These are phyloP conservation scores for Ascochyta koolunga DNA, from an alignment of 2,329 filamentous ascomycete genomes.

Conservation along the genomic window DNA sequence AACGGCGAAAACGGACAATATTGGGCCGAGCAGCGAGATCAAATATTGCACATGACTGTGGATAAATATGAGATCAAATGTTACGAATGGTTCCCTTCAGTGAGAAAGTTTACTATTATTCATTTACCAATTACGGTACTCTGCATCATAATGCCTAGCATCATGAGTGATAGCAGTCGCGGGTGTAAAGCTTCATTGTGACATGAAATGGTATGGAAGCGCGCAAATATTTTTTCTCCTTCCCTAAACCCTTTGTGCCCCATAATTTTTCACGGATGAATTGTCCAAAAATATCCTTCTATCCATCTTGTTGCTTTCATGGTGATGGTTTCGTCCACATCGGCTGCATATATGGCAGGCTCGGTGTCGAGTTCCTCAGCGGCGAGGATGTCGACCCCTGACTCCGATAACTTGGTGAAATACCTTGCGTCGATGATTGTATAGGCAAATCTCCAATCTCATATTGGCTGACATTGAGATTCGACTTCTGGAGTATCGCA, in stretches of 20 bases:
- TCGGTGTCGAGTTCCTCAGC: conserved; percentile 4
- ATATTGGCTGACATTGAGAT: background rate
- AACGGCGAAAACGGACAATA: background rate
- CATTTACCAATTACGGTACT: background rate
- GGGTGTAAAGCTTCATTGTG: background rate
- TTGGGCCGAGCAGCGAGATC: conserved; percentile 1
- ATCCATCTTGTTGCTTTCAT: background rate
- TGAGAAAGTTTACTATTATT: background rate
- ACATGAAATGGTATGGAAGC: background rate
- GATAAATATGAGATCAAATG: background rate
- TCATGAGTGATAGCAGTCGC: background rate
- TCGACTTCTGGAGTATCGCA: conserved; percentile 7
- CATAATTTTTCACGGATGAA: background rate
- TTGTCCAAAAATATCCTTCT: background rate
- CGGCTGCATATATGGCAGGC: conserved; percentile 1
- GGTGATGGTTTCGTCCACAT: conserved; percentile 6
- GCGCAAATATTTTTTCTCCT: background rate
- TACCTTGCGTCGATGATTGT: conserved; percentile 7
- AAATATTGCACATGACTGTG: background rate
- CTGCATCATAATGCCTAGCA: background rate
- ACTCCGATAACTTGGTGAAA: conserved; percentile 11
- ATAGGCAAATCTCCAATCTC: background rate
- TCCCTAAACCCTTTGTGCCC: background rate
- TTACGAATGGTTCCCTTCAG: background rate
- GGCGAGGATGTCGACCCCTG: conserved; percentile 5